These are phyloP conservation scores for Chlorella sp. DNA, from an alignment of 139 green algal genomes.

Conservation along the genomic window DNA sequence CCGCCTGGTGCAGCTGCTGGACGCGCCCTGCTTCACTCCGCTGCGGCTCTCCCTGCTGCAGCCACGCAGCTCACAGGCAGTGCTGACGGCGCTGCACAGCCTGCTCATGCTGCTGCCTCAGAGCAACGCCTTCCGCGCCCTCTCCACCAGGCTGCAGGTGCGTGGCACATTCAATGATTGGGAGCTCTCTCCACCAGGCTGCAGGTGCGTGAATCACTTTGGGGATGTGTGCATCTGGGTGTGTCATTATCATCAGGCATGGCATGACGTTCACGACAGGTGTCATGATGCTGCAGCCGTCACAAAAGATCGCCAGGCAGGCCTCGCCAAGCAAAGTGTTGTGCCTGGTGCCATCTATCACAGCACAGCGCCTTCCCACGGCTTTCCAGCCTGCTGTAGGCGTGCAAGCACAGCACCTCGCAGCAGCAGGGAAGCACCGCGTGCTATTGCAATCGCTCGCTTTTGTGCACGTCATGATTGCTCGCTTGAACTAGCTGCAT, in stretches of 20 bases:
- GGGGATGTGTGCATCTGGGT: constrained; percentile 2
- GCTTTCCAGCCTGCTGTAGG: too few species aligned
- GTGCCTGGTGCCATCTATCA: neutral
- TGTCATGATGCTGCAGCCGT: neutral
- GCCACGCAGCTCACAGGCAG: constrained; percentile 51
- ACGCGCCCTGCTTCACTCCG: constrained; percentile 87
- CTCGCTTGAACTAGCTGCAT: too few species aligned
- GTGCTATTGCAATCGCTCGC: too few species aligned
- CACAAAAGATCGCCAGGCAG: neutral
- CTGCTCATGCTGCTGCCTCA: constrained; percentile 96
- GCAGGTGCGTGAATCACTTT: constrained; percentile 6
- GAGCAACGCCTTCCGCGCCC: constrained; percentile 78
- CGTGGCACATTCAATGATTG: constrained; percentile 37
- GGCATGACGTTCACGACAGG: neutral
- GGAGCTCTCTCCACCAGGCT: constrained; percentile 67
- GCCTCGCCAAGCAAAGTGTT: neutral
- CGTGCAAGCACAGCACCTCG: too few species aligned
- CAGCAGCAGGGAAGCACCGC: too few species aligned
- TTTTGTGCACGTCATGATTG: too few species aligned
- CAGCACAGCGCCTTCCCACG: too few species aligned
- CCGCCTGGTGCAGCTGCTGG: constrained; percentile 83
- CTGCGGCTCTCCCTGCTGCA: constrained; percentile 89
- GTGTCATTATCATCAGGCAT: too few species aligned
- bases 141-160: constrained; percentile 61
- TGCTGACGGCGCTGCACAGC: constrained; percentile 76